Base-by-base conservation (phyloP, 1,284 basidiomycete genomes). In the Puccinia triticina region DNA sequence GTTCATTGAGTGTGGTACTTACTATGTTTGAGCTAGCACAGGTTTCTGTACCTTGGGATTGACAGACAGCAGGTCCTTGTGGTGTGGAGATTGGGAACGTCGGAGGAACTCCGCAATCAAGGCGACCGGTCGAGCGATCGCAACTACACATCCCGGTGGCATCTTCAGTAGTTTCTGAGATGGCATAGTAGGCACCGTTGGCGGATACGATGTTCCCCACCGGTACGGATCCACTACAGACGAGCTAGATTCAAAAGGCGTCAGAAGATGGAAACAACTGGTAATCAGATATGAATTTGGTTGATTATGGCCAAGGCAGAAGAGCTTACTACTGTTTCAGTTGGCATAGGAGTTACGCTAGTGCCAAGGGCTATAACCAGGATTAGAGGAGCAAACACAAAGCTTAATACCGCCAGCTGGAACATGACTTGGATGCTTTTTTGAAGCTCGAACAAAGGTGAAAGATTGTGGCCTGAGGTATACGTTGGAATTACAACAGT, bases 101-200 rank as follows among this genome's bases (percentile, higher is more conserved):
- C 1, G 59, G 59, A 32, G 59, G 10, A 18, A 32, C 29, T 34
- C 3, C 26, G 16, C 59, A 61, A 29, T 32, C 4, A 29, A 61
- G 59, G 8, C 26, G 29, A 34, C 29, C 32, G 29, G 59, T 61
- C 59, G 59, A 61, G 29, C 11, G 16, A 32, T 29, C 59, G 59
- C 59, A 61, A 18, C 29, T 32, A 12, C 59, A 61, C 29, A 34
- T 18, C 34, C 59, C 59, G 26, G n/a, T 61, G 16, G 59, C 59
- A 34, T 34, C 34, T 12, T 61, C 4, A 32, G 59, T 1, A 26
- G n/a, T 61, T 11, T 61, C 59, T 11, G 59, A 61, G 59, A 61
- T 61, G 59, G 59, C 29, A 29, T 61, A 61, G 59, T 61, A 61
- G 59, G 29, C 29, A 29, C 59, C 59, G 29, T n/a, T 61, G 29